Percentiles rank a stretch among this genome's conserved stretches.
These are phyloP conservation scores for Macrocybe sp. DNA, from an alignment of 1,284 basidiomycete genomes.

Conservation along the genomic window DNA sequence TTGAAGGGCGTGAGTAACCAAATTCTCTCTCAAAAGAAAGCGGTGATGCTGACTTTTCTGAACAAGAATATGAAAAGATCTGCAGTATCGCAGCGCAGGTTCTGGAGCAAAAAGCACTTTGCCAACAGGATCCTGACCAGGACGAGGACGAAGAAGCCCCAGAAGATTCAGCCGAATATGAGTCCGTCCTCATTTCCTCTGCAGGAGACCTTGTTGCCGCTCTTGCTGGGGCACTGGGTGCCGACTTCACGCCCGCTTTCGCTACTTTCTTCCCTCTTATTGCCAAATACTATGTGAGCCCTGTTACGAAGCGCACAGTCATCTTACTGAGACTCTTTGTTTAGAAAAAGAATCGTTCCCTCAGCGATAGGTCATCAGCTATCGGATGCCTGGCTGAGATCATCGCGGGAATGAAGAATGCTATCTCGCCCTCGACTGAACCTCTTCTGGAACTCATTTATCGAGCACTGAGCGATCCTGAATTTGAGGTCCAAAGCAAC, in stretches of 20 bases:
- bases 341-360: constrained; percentile 80
- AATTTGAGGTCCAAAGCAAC: constrained; percentile 93
- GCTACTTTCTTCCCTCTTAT: constrained; percentile 86
- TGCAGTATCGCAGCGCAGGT: constrained; percentile 80
- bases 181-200: constrained; percentile 91
- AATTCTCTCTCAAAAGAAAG: not conserved
- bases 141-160: constrained; percentile 80
- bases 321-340: constrained; percentile 10
- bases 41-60: not conserved
- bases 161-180: constrained; percentile 92
- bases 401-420: constrained; percentile 86
- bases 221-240: constrained; percentile 81
- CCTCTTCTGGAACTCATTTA: constrained; percentile 83
- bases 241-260: constrained; percentile 86
- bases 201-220: constrained; percentile 94
- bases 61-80: constrained; percentile 72
- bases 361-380: constrained; percentile 90
- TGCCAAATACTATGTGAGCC: constrained; percentile 86
- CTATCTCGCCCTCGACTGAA: constrained; percentile 85
- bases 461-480: constrained; percentile 78
- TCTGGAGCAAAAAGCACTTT: constrained; percentile 89
- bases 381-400: constrained; percentile 96
- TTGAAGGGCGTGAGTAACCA: constrained; percentile 58
- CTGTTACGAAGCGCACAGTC: not conserved
- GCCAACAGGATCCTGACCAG: constrained; percentile 95